Evolutionary conservation across 139 green algal species (phyloP).

Genomic region (Micromonas commoda): DNA sequence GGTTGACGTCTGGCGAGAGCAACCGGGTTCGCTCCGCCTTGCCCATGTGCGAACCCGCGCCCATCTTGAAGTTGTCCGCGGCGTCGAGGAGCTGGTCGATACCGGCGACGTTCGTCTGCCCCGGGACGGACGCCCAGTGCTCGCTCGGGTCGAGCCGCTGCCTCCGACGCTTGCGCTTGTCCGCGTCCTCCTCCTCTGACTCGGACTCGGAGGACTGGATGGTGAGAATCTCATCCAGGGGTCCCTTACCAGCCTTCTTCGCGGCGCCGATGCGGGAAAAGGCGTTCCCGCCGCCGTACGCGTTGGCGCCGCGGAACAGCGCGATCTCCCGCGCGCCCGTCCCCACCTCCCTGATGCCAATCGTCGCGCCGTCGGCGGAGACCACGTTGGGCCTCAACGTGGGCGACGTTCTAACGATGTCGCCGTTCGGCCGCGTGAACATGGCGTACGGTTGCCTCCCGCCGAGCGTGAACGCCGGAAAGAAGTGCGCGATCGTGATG

Average conservation of each 20-base stretch:
- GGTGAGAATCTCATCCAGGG: too few species aligned
- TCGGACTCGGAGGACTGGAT: not conserved
- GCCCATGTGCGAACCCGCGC: not conserved
- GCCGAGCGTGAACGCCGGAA: not conserved
- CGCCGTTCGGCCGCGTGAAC: not conserved
- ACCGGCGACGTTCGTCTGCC: not conserved
- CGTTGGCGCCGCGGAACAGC: not conserved
- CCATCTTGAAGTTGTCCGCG: not conserved
- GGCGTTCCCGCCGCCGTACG: not conserved
- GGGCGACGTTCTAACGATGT: not conserved
- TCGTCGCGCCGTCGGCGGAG: not conserved
- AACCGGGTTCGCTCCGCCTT: not conserved
- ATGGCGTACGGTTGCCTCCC: not conserved
- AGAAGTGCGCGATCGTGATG: not conserved
- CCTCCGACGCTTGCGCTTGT: not conserved
- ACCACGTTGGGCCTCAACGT: not conserved
- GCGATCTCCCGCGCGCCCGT: not conserved
- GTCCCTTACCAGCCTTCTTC: too few species aligned
- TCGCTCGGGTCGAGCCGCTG: not conserved
- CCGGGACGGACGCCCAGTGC: not conserved
- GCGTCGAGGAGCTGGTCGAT: not conserved
- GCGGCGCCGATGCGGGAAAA: too few species aligned
- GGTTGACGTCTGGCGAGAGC: not conserved
- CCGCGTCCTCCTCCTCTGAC: not conserved
- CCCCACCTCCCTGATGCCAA: not conserved